A percentile compares a stretch with the other conserved stretches of the same genome.
phyloP scores from a whole-genome alignment of 495 filamentous ascomycete genomes.

The Daldinia bambusicola region DNA sequence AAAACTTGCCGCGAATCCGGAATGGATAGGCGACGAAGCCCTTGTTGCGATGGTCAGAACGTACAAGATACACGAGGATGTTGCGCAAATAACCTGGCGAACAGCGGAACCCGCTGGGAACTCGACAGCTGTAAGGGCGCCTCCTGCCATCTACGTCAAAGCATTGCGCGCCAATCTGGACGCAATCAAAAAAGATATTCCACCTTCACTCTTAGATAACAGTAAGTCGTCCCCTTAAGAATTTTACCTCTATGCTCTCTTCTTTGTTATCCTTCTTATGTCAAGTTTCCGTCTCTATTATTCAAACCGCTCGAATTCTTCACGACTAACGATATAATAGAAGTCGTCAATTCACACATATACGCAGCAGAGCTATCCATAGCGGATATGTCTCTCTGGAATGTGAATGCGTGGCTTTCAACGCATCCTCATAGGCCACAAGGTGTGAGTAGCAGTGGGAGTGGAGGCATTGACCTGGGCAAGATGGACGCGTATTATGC shows the following conservation, averaged over 20 bases:
- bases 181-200: slow-evolving; percentile 32
- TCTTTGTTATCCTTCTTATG: too few species aligned
- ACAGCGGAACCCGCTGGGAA: slow-evolving; percentile 22
- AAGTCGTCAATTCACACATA: slow-evolving; percentile 23
- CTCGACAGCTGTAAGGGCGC: slow-evolving; percentile 18
- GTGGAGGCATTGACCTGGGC: slow-evolving; percentile 29
- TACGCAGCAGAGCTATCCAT: slow-evolving; percentile 39
- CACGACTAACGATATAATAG: slow-evolving; percentile 16
- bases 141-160: slow-evolving; percentile 36
- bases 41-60: slow-evolving; percentile 50
- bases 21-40: slow-evolving; percentile 40
- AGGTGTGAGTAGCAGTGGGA: not conserved
- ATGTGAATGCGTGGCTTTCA: slow-evolving; percentile 33
- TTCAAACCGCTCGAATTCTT: not conserved
- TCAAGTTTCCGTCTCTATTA: not conserved
- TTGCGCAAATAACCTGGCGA: slow-evolving; percentile 34
- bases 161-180: slow-evolving; percentile 34
- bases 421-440: slow-evolving; percentile 15
- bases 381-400: slow-evolving; percentile 43
- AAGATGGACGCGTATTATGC: slow-evolving; percentile 42
- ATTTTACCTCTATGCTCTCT: not conserved
- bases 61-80: slow-evolving; percentile 46
- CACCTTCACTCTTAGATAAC: slow-evolving; percentile 31
- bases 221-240: slow-evolving; percentile 26
- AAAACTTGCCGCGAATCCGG: slow-evolving; percentile 34